phyloP scores from a whole-genome alignment of 2,329 filamentous ascomycete species.

The Mycogone perniciosa region DNA sequence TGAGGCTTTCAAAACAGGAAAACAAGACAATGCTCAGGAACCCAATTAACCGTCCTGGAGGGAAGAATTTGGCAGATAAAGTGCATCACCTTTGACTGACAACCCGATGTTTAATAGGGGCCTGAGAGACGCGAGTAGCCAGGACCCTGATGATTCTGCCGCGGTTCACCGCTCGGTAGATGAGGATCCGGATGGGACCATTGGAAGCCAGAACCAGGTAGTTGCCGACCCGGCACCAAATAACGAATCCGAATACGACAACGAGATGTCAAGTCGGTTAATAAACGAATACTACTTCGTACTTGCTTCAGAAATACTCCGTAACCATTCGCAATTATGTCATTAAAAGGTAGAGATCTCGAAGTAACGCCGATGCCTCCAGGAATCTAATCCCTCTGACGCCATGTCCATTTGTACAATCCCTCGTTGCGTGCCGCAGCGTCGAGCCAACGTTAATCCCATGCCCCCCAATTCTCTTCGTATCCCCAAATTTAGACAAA shows the following conservation, averaged over 20 bases:
- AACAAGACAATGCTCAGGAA: neutral
- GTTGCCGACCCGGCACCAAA: neutral
- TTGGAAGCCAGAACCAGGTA: constrained; percentile 8
- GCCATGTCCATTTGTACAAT: constrained; percentile 30
- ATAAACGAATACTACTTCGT: neutral
- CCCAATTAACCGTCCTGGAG: neutral
- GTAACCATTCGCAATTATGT: neutral
- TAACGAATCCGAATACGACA: neutral
- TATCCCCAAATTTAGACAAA: neutral
- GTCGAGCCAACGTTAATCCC: constrained; percentile 33
- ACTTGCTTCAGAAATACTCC: neutral
- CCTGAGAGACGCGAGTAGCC: constrained; percentile 28
- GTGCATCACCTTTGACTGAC: neutral
- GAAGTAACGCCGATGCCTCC: constrained; percentile 10
- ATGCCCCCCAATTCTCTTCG: neutral
- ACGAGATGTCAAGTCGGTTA: too few relatives aligned
- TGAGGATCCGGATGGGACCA: constrained; percentile 20
- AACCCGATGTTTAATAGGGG: constrained; percentile 14
- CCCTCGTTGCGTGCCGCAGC: constrained; percentile 46
- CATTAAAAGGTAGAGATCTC: constrained; percentile 4
- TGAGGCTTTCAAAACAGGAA: neutral
- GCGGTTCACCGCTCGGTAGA: constrained; percentile 23
- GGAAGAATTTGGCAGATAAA: neutral
- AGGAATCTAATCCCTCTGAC: constrained; percentile 36
- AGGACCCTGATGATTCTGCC: constrained; percentile 18